phyloP scores from a whole-genome alignment of 768 basidiomycete species.

The Kwoniella pini region DNA sequence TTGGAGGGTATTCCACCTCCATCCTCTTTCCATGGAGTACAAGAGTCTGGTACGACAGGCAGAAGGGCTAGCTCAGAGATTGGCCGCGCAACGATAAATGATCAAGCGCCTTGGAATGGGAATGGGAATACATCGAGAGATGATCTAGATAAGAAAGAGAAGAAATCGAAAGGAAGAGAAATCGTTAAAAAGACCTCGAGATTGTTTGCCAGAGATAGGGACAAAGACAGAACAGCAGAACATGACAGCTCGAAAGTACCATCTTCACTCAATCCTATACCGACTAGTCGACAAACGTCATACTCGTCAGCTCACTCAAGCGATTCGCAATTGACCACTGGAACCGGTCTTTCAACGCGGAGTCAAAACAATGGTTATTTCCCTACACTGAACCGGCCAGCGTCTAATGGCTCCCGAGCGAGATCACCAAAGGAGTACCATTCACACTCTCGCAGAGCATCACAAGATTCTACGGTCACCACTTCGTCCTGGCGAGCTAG shows the following conservation, averaged over 20 bases:
- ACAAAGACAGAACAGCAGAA: conserved; percentile 18
- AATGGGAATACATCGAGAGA: background rate
- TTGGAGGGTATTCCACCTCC: conserved; percentile 27
- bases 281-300: conserved; percentile 32
- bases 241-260: conserved; percentile 5
- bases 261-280: conserved; percentile 12
- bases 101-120: background rate
- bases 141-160: conserved; percentile 24
- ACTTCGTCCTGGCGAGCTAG: conserved; percentile 32
- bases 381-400: conserved; percentile 13
- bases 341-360: background rate
- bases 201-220: conserved; percentile 33
- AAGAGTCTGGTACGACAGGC: background rate
- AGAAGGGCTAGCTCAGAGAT: conserved; percentile 4
- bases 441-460: conserved; percentile 23
- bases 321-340: conserved; percentile 21
- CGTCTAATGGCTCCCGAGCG: conserved; percentile 14
- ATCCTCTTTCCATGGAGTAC: conserved; percentile 1
- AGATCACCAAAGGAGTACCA: conserved; percentile 12
- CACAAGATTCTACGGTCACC: conserved; percentile 37
- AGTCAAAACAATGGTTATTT: conserved; percentile 9
- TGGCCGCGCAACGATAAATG: background rate
- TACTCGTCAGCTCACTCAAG: conserved; percentile 39
- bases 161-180: conserved; percentile 33
- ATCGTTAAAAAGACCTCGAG: conserved; percentile 47